phyloP scores from a whole-genome alignment of 371 early-diverging fungal genomes.

The Mortierella sp. region DNA sequence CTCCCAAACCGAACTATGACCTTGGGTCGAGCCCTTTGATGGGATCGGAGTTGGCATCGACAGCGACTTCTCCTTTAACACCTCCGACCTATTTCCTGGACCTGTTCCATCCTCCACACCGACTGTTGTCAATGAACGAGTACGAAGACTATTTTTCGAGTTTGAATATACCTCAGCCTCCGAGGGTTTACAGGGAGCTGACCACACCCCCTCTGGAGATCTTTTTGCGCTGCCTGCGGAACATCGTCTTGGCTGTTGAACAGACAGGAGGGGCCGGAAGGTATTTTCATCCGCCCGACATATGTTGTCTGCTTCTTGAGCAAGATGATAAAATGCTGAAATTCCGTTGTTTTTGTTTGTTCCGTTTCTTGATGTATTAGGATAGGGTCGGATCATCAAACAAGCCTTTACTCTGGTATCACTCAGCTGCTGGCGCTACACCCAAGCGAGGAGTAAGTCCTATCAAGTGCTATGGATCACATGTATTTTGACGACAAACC shows the following conservation, averaged over 20 bases:
- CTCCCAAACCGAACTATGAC: neutral
- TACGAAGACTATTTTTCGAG: slow-evolving; percentile 32
- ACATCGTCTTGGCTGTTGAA: slow-evolving; percentile 39
- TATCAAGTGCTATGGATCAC: too few relatives aligned
- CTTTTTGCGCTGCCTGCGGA: slow-evolving; percentile 36
- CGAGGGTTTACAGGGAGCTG: slow-evolving; percentile 23
- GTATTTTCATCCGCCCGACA: slow-evolving; percentile 16
- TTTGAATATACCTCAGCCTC: slow-evolving; percentile 21
- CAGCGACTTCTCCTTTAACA: neutral
- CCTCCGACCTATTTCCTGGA: slow-evolving; percentile 47
- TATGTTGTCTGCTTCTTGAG: too few relatives aligned
- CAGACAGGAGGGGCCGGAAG: slow-evolving; percentile 50
- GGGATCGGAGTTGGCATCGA: neutral
- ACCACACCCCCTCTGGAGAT: slow-evolving; percentile 37
- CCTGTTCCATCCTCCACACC: slow-evolving; percentile 41
- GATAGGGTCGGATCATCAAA: slow-evolving; percentile 43
- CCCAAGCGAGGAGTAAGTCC: slow-evolving; percentile 47
- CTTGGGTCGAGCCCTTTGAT: neutral
- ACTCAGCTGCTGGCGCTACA: slow-evolving; percentile 46
- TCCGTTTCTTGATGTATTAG: slow-evolving; percentile 3
- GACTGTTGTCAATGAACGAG: slow-evolving; percentile 26
- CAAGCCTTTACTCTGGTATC: slow-evolving; percentile 45
- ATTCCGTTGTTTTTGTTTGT: neutral
- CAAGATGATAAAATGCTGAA: too few relatives aligned
- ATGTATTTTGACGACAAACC: too few relatives aligned